Evolutionary conservation across 768 basidiomycete genomes (phyloP).

Genomic region (Artomyces pyxidatus): DNA sequence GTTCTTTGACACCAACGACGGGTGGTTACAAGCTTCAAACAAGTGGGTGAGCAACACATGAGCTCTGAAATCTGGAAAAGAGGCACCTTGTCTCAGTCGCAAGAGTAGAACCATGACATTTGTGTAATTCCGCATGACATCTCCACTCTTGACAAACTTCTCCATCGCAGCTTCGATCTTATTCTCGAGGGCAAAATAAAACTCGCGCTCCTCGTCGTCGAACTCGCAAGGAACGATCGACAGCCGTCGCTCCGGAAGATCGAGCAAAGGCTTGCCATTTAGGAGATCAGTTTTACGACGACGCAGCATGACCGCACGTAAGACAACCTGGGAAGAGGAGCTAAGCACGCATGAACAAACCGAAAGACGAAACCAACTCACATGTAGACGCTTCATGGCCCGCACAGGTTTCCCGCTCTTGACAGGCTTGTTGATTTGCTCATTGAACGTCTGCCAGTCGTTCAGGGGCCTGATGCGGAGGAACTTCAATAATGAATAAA

Average conservation of each 20-base stretch:
- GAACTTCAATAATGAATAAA: conserved; percentile 87
- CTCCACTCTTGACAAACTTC: conserved; percentile 47
- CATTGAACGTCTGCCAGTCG: conserved; percentile 73
- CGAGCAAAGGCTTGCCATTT: conserved; percentile 76
- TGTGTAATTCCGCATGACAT: conserved; percentile 54
- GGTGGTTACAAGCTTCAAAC: conserved; percentile 79
- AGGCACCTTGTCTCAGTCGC: conserved; percentile 80
- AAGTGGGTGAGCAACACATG: background rate
- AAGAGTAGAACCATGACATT: conserved; percentile 64
- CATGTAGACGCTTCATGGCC: conserved; percentile 83
- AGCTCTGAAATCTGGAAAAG: background rate
- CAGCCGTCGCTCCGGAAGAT: conserved; percentile 69
- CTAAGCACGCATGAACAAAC: background rate
- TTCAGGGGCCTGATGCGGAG: conserved; percentile 76
- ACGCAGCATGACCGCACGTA: conserved; percentile 84
- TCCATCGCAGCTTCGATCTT: conserved; percentile 52
- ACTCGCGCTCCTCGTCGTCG: conserved; percentile 63
- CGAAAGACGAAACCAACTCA: conserved; percentile 20
- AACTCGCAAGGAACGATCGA: conserved; percentile 72
- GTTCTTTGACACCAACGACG: conserved; percentile 71
- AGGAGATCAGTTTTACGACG: conserved; percentile 66
- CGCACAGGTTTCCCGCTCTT: conserved; percentile 54
- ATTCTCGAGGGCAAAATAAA: conserved; percentile 66
- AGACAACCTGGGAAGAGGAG: conserved; percentile 45
- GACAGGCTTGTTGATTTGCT: conserved; percentile 71